Base-by-base conservation (phyloP, 225 moss, liverwort and hornwort genomes). In the Sphagnum contortum region DNA sequence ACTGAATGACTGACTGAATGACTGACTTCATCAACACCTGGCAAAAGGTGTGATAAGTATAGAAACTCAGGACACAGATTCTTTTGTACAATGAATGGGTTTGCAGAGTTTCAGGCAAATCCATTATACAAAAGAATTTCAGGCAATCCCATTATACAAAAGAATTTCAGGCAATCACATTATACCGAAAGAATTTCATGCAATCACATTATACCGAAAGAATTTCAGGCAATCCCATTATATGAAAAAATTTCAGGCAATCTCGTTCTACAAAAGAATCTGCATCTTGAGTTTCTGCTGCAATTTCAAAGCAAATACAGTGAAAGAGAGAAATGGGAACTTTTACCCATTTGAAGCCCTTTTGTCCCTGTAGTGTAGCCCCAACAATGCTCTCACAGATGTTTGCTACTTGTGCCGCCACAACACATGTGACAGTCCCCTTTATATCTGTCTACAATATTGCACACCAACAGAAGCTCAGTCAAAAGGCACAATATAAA, bases 361-460 rank as follows among this genome's bases (percentile, higher is more conserved):
- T 61, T 60, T 69, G 74, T 55, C 80, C 84, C 64, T 84, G 84
- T 45, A 84, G 62, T 44, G 77, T 77, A 66, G 84, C 84, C 44
- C 84, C 84, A 69, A 84, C 65, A 64, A 70, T 68, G 58, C 84
- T 84, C 55, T 84, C 84, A 62, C 74, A 75, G 14, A 84, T 55
- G 62, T 84, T 84, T 5, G 84, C 84, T 49, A 84, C 3, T 69
- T 84, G 84, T 11, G 84, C 77, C n/a, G 84, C 84, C 49, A 74
- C 53, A 5, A 84, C 68, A 55, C 74, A 77, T 68, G 78, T 68
- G 47, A 78, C 14, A 11, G 75, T 76, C 59, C 83, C 83, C 7
- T 49, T 49, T 48, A 61, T 8, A 65, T 84, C 77, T 44, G 77
- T 72, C 84, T 84, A 72, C 69, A 58, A 29, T 48, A 3, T 10